Base-by-base conservation (phyloP, 2,329 filamentous ascomycete species). In the Lasiodiplodia theobromae region DNA sequence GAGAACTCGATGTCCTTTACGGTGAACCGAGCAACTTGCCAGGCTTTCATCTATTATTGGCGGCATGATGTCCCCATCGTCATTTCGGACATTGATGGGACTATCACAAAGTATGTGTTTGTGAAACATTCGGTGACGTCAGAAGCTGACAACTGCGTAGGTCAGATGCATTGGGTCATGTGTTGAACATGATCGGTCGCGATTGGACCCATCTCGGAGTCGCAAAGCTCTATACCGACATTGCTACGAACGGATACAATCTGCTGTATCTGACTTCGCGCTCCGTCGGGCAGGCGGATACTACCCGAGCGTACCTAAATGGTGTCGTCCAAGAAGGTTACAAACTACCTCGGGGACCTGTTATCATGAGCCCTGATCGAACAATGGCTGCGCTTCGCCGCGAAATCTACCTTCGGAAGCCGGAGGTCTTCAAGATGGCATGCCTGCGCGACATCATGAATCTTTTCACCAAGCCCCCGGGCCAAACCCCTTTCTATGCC, bases 401-500 rank as follows among this genome's bases (percentile, higher is more conserved):
- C 58, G 96, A 99, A 78, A 89, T 99, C 6, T 99, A 99, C 77
- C 86, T 99, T 31, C 89, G 96, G 66, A 98, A 99, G 79, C 96
- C 96, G 0, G 94, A 99, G 77, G 93, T 99, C 8, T 99, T 99
- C 88, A 99, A 99, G 82, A 99, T 99, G 96, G 94, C 96, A 2
- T 99, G 96, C 71, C 83, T 99, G 23, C 90, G 96, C 51, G 96
- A 99, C 78, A 98, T 99, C 73, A 90, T 94, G 77, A 92, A 91
- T 69, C 86, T 99, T 0, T 99, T 97, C 76, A 90, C 75, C 74
- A 74, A 81, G 75, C 73, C 79, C 67, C 31, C 88, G 0, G 89
- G 91, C 31, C 85, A 88, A 52, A 93, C 90, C 21, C 95, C 96
- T 0, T 99, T 99, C 77, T 98, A 97, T 75, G 96, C 96, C 12